These are phyloP conservation scores for Penicillium sumatraense DNA, from an alignment of 2,329 filamentous ascomycete species.

Conservation along the genomic window DNA sequence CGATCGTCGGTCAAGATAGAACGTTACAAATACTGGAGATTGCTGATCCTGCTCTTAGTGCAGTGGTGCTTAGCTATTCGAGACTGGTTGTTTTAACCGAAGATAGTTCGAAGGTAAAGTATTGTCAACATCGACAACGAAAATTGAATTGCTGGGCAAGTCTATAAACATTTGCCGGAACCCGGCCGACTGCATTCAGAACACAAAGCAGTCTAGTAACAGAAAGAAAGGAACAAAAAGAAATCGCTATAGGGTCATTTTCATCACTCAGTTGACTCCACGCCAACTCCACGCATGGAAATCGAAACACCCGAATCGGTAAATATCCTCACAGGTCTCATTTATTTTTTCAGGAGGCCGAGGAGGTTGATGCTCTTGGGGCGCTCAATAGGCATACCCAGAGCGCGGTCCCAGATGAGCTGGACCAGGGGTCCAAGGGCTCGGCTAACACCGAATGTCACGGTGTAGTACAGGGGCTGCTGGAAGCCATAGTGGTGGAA, in stretches of 20 bases:
- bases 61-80: too few relatives aligned
- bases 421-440: constrained; percentile 87
- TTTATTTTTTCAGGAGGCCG: constrained; percentile 70
- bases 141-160: background rate
- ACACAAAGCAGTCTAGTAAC: background rate
- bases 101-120: too few relatives aligned
- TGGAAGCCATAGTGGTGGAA: constrained; percentile 99
- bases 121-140: too few relatives aligned
- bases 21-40: too few relatives aligned
- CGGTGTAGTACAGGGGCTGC: constrained; percentile 92
- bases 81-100: too few relatives aligned
- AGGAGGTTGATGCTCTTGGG: constrained; percentile 97
- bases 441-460: constrained; percentile 69
- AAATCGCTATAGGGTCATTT: constrained; percentile 18
- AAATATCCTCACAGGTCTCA: background rate
- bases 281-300: background rate
- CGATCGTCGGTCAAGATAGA: too few relatives aligned
- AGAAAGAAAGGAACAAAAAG: background rate
- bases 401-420: constrained; percentile 91
- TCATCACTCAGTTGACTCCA: constrained; percentile 7
- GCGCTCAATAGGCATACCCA: constrained; percentile 93
- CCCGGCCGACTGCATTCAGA: background rate
- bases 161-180: background rate
- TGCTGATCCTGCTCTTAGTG: too few relatives aligned
- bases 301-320: background rate